Evolutionary conservation across 257 asterid genomes (phyloP).

Genomic region (Leptodermis oblonga): DNA sequence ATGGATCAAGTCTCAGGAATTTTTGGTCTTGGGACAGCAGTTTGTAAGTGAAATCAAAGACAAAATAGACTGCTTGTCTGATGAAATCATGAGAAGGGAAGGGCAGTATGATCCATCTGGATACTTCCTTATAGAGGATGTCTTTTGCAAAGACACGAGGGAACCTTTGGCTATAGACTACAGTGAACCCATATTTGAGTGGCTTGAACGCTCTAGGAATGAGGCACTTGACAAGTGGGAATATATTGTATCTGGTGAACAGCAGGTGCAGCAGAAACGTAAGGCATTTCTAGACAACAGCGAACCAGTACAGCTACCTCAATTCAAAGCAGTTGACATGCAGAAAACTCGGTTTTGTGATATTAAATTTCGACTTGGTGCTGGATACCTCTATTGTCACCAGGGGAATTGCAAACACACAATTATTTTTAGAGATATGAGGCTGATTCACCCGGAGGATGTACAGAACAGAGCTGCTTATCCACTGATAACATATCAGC

Average conservation of each 20-base stretch:
- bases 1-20: conserved; percentile 73
- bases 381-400: conserved; percentile 85
- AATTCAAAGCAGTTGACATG: conserved; percentile 58
- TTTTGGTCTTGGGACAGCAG: conserved; percentile 78
- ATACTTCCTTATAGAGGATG: conserved; percentile 84
- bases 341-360: conserved; percentile 64
- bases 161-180: conserved; percentile 54
- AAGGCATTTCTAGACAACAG: conserved; percentile 48
- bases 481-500: conserved; percentile 50
- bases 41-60: conserved; percentile 77
- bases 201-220: conserved; percentile 64
- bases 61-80: conserved; percentile 72
- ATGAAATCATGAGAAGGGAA: conserved; percentile 70
- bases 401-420: conserved; percentile 92
- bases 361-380: conserved; percentile 68
- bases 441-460: conserved; percentile 75
- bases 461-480: conserved; percentile 74
- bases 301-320: conserved; percentile 47
- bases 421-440: conserved; percentile 72
- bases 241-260: conserved; percentile 55
- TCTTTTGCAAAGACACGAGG: conserved; percentile 75
- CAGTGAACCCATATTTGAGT: conserved; percentile 67
- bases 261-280: conserved; percentile 61
- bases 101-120: conserved; percentile 73
- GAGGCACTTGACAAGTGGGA: conserved; percentile 92